Conservation (phyloP, 2,329 filamentous ascomycete genomes). For the Hymenoscyphus repandus region DNA sequence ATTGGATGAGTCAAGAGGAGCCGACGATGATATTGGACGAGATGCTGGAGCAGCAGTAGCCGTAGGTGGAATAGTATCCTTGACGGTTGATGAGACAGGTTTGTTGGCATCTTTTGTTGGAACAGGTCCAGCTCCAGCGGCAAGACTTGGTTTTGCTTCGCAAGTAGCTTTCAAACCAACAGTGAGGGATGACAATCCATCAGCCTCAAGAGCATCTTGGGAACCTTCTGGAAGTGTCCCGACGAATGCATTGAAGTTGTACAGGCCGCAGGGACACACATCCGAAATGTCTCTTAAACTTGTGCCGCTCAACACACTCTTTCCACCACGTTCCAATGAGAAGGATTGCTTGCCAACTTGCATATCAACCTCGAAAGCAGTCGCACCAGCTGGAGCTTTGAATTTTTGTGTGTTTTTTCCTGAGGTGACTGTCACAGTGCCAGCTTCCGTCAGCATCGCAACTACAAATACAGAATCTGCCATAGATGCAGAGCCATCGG, state of each 20-base stretch:
- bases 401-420: constrained; percentile 21
- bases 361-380: constrained; percentile 18
- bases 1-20: too few relatives aligned
- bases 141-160: constrained; percentile 30
- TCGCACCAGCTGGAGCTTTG: constrained; percentile 17
- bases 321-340: constrained; percentile 11
- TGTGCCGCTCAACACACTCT: constrained; percentile 14
- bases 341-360: constrained; percentile 19
- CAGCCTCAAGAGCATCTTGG: constrained; percentile 24
- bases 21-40: too few relatives aligned
- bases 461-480: constrained; percentile 23
- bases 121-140: constrained; percentile 9
- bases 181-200: constrained; percentile 28
- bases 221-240: constrained; percentile 16
- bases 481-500: constrained; percentile 30
- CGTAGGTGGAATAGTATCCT: too few relatives aligned
- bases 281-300: constrained; percentile 16
- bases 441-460: constrained; percentile 26
- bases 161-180: constrained; percentile 30
- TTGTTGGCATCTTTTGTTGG: too few relatives aligned
- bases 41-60: too few relatives aligned
- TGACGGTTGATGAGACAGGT: too few relatives aligned
- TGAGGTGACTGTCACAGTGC: constrained; percentile 27
- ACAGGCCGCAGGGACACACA: constrained; percentile 20
- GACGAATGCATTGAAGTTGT: constrained; percentile 26